Evolutionary conservation across 805 yeast species (phyloP).

Genomic region (Yarrowia hollandica): DNA sequence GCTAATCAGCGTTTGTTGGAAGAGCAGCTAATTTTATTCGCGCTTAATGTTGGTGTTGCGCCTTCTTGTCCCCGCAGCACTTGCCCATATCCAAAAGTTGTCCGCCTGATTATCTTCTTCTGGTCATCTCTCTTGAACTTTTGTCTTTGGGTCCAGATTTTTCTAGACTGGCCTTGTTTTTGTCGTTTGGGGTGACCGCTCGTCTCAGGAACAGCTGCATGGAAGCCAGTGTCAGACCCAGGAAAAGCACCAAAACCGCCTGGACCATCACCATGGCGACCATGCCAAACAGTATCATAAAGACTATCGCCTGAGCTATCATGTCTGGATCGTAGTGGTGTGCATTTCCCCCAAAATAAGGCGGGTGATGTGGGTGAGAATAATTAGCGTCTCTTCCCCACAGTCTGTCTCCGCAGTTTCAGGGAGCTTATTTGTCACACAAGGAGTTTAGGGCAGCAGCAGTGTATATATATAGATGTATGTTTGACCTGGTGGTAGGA

Average conservation of each 20-base stretch:
- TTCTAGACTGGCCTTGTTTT: slow-evolving; percentile 14
- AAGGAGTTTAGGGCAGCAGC: background rate
- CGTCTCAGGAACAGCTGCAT: slow-evolving; percentile 11
- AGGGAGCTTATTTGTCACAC: background rate
- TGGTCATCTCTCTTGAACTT: background rate
- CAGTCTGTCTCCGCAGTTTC: slow-evolving; percentile 4
- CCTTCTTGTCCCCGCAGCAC: too few relatives aligned
- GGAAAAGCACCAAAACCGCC: slow-evolving; percentile 6
- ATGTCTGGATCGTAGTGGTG: background rate
- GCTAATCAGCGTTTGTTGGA: too few relatives aligned
- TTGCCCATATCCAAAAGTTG: too few relatives aligned
- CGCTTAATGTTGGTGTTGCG: too few relatives aligned
- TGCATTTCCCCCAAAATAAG: background rate
- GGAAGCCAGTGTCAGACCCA: slow-evolving; percentile 20
- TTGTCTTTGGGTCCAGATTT: background rate
- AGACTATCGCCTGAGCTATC: slow-evolving; percentile 10
- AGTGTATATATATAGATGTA: background rate
- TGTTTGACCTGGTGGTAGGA: too few relatives aligned
- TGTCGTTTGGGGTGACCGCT: background rate
- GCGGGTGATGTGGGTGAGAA: background rate
- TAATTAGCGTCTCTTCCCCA: slow-evolving; percentile 10
- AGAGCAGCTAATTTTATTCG: too few relatives aligned
- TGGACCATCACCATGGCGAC: slow-evolving; percentile 22
- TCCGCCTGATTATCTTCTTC: too few relatives aligned
- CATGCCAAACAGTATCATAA: slow-evolving; percentile 5